Conservation (phyloP, 1,139 yeast genomes). For the Geotrichum aggregatum region DNA sequence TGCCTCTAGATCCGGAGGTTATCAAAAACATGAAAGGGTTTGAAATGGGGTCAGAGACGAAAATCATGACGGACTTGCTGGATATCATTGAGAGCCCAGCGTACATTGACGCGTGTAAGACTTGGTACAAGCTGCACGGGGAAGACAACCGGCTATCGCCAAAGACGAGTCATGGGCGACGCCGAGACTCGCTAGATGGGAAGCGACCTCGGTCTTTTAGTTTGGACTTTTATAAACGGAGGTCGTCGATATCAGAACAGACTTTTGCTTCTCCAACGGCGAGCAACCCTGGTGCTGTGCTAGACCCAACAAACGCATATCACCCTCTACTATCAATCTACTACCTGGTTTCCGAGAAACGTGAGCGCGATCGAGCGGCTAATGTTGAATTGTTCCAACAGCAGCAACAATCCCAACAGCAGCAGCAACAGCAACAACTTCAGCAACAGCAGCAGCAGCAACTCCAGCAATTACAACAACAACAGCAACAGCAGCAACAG, state of each 20-base stretch:
- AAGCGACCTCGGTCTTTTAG: conserved; percentile 25
- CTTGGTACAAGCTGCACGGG: conserved; percentile 51
- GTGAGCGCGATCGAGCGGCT: conserved; percentile 58
- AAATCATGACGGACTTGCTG: conserved; percentile 55
- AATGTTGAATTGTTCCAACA: conserved; percentile 28
- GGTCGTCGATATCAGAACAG: conserved; percentile 7
- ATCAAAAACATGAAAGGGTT: conserved; percentile 70
- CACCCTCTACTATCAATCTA: conserved; percentile 88
- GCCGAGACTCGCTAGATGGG: background rate
- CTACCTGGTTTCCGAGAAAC: conserved; percentile 74
- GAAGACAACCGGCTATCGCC: conserved; percentile 17
- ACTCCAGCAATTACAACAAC: background rate
- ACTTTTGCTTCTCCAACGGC: conserved; percentile 5
- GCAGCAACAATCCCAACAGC: conserved; percentile 19
- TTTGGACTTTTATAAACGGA: conserved; percentile 30
- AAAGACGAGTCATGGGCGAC: background rate
- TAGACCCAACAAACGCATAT: conserved; percentile 83
- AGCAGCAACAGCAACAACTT: conserved; percentile 1
- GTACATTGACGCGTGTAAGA: conserved; percentile 60
- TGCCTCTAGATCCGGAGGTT: conserved; percentile 69
- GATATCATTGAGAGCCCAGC: conserved; percentile 59
- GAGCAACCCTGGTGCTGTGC: conserved; percentile 25
- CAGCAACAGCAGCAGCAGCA: conserved; percentile 3
- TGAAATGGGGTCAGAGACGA: conserved; percentile 67
- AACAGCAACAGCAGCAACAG: conserved; percentile 3